Conservation (phyloP, 345 rosid genomes). For the Sapria himalayana region DNA sequence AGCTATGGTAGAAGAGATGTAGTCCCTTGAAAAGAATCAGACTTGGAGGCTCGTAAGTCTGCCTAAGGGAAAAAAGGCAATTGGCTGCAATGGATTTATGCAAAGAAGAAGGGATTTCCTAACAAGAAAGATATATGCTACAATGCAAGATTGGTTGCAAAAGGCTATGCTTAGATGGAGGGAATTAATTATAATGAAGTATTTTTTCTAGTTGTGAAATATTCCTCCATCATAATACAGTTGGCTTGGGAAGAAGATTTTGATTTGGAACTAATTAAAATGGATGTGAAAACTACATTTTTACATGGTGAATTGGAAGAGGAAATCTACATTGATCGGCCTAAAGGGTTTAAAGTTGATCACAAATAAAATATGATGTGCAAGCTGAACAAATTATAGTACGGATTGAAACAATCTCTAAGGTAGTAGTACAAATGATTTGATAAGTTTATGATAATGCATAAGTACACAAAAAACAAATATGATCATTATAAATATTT, state of each 20-base stretch:
- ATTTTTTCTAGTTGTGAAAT: neutral
- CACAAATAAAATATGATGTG: no score
- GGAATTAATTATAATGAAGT: constrained; percentile 2
- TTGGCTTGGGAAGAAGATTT: neutral
- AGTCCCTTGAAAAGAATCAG: neutral
- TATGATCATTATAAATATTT: no score
- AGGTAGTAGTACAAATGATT: no score
- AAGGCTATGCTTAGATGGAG: neutral
- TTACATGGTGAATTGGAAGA: neutral
- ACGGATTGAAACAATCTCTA: no score
- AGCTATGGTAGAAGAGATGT: neutral
- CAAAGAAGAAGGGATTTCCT: neutral
- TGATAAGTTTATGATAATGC: no score
- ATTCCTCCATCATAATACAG: no score
- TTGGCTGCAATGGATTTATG: neutral
- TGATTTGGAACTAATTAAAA: no score
- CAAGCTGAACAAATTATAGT: no score
- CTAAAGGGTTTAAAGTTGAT: no score
- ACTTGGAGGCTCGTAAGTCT: neutral
- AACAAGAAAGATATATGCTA: neutral
- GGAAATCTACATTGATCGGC: no score
- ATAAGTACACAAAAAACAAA: no score
- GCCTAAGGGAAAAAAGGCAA: neutral
- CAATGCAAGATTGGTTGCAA: neutral
- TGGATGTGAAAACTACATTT: neutral